Percentiles rank a stretch among this genome's conserved stretches.
phyloP scores from a whole-genome alignment of 345 rosid species.

The Linum lewisii region DNA sequence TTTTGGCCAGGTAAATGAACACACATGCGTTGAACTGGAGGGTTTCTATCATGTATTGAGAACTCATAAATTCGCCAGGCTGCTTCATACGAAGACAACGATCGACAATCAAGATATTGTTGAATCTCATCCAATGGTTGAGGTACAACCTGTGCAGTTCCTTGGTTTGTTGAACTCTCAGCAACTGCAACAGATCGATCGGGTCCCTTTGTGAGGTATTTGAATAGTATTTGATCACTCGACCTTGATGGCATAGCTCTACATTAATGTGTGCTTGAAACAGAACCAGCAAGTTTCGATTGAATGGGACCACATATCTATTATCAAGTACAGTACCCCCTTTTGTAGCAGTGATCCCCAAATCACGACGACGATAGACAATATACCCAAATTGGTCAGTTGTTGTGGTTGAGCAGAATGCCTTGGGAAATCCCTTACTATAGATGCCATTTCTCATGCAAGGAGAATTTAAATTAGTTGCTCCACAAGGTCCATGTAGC shows the following conservation, averaged over 20 bases:
- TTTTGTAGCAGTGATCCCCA: not conserved
- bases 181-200: not conserved
- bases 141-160: too few relatives aligned
- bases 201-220: conserved; percentile 1
- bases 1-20: too few relatives aligned
- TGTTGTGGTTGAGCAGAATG: not conserved
- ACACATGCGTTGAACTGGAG: too few relatives aligned
- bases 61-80: too few relatives aligned
- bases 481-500: conserved; percentile 10
- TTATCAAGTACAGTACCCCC: not conserved
- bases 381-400: not conserved
- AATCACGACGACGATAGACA: not conserved
- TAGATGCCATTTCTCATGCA: not conserved
- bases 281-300: not conserved
- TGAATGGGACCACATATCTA: not conserved
- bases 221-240: not conserved
- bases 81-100: too few relatives aligned
- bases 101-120: too few relatives aligned
- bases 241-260: not conserved
- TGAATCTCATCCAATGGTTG: too few relatives aligned
- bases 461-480: not conserved
- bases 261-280: conserved; percentile 12
- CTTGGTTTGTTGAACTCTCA: too few relatives aligned
- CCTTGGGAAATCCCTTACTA: not conserved
- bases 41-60: too few relatives aligned